A percentile compares a stretch with the other conserved stretches of the same genome.
These are phyloP conservation scores for Lentinula raphanica DNA, from an alignment of 768 basidiomycete genomes.

Conservation along the genomic window DNA sequence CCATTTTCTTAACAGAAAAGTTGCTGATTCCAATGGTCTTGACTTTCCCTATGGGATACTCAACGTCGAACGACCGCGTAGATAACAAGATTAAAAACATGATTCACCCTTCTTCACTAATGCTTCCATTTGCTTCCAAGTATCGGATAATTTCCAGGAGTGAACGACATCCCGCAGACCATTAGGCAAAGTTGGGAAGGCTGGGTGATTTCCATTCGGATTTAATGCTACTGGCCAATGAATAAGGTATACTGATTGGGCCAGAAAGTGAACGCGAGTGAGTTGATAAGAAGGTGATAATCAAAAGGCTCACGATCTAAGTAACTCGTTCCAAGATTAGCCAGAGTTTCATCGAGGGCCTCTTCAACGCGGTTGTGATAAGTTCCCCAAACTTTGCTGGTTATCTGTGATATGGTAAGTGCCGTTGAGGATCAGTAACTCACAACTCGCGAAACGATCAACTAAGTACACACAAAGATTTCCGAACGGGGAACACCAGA, in stretches of 20 bases:
- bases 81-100: not conserved
- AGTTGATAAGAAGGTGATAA: slow-evolving; percentile 7
- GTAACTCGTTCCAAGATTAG: slow-evolving; percentile 78
- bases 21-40: slow-evolving; percentile 70
- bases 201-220: slow-evolving; percentile 58
- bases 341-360: slow-evolving; percentile 68
- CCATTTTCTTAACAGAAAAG: slow-evolving; percentile 61
- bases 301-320: slow-evolving; percentile 57
- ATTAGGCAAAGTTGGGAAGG: slow-evolving; percentile 54
- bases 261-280: not conserved
- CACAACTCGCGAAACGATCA: not conserved
- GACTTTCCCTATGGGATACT: slow-evolving; percentile 48
- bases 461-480: slow-evolving; percentile 45
- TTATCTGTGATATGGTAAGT: slow-evolving; percentile 40
- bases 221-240: slow-evolving; percentile 83
- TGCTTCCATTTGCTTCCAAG: slow-evolving; percentile 83
- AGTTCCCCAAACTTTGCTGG: slow-evolving; percentile 56
- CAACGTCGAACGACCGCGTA: not conserved
- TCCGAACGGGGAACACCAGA: slow-evolving; percentile 76
- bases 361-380: slow-evolving; percentile 70
- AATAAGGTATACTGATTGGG: slow-evolving; percentile 50
- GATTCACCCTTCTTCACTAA: slow-evolving; percentile 54
- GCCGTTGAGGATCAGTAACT: not conserved
- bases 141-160: slow-evolving; percentile 62
- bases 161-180: slow-evolving; percentile 65